phyloP scores from a whole-genome alignment of 306 rosid genomes.

The Ammopiptanthus mongolicus region DNA sequence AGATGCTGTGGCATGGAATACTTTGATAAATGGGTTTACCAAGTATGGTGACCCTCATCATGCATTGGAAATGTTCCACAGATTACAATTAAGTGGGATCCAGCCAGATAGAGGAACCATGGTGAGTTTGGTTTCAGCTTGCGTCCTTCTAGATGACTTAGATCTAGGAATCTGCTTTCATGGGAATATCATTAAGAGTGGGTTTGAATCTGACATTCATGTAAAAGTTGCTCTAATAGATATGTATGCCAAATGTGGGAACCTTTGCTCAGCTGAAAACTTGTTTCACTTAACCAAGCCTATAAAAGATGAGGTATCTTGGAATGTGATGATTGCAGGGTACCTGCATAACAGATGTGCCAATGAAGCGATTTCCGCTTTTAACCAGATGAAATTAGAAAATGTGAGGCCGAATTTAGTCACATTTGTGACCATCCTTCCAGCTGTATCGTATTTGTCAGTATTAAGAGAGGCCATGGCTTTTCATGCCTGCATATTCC shows the following conservation, averaged over 20 bases:
- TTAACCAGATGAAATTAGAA: slow-evolving; percentile 45
- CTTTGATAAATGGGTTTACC: slow-evolving; percentile 50
- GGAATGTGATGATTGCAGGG: slow-evolving; percentile 70
- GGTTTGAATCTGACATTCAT: slow-evolving; percentile 43
- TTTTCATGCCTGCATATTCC: slow-evolving; percentile 54
- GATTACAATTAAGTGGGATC: slow-evolving; percentile 37
- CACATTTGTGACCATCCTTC: slow-evolving; percentile 51
- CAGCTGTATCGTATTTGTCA: slow-evolving; percentile 53
- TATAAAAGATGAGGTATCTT: slow-evolving; percentile 38
- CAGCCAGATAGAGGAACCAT: slow-evolving; percentile 57
- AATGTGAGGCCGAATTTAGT: slow-evolving; percentile 46
- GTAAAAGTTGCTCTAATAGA: slow-evolving; percentile 52
- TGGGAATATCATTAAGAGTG: slow-evolving; percentile 43
- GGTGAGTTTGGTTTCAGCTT: slow-evolving; percentile 47
- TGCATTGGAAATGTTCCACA: slow-evolving; percentile 39
- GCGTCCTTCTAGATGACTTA: slow-evolving; percentile 28
- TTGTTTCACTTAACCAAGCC: slow-evolving; percentile 37
- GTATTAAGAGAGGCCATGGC: slow-evolving; percentile 51
- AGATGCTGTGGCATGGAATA: slow-evolving; percentile 73
- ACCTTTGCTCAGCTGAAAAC: slow-evolving; percentile 43
- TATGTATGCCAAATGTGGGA: slow-evolving; percentile 63
- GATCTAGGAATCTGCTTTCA: slow-evolving; percentile 47
- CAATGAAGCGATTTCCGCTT: slow-evolving; percentile 44
- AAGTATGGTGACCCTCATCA: slow-evolving; percentile 40
- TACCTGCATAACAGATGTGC: slow-evolving; percentile 38